Percentiles rank a stretch among this genome's conserved stretches.
Conservation (phyloP, 345 rosid species). For the Eucalyptus melliodora region DNA sequence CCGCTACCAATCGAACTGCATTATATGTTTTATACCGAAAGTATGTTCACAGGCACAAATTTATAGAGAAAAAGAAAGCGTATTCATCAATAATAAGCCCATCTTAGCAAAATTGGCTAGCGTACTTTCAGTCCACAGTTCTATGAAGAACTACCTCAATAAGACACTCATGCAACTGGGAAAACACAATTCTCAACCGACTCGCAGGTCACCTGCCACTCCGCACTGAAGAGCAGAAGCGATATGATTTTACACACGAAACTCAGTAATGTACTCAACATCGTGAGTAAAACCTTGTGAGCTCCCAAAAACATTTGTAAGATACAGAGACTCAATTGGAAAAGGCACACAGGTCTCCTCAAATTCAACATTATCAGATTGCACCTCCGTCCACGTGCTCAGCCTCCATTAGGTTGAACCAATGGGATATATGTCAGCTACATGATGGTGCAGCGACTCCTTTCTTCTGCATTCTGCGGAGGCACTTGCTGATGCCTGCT, state of each 20-base stretch:
- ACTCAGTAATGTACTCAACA: neutral
- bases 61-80: neutral
- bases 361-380: neutral
- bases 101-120: neutral
- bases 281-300: neutral
- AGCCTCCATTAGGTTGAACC: neutral
- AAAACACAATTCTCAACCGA: neutral
- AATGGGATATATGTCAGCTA: neutral
- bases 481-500: conserved; percentile 28
- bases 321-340: neutral
- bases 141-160: neutral
- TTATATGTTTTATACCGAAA: neutral
- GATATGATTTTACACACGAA: neutral
- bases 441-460: conserved; percentile 40
- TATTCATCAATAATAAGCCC: neutral
- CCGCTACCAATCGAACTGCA: neutral
- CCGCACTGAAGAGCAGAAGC: neutral
- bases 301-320: neutral
- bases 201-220: neutral
- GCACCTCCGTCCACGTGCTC: neutral
- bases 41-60: neutral
- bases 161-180: neutral
- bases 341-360: neutral
- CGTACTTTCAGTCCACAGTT: neutral
- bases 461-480: conserved; percentile 25